Evolutionary conservation across 163 green algal genomes (phyloP), one percentile per base, ranked within the genome.

Genomic region (Volvox carteri): DNA sequence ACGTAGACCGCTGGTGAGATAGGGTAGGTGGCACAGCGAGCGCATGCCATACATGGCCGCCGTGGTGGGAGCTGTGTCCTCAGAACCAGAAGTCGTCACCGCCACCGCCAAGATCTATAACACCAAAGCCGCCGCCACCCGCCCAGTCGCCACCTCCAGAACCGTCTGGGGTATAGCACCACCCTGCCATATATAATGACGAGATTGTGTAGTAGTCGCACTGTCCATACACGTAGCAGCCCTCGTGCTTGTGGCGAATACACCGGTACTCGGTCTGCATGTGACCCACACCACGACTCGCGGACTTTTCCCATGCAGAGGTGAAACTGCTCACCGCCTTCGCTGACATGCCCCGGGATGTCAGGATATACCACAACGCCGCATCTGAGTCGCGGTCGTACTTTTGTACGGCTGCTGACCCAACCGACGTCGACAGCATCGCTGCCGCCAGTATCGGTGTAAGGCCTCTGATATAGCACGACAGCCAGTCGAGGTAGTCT

Each of bases 321-420:
- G 44, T n/a, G 46, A 19, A 81, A 8, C 12, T 1, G 44, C 21
- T 28, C 7, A 2, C 8, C 6, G 46, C 46, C 18, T 25, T 21
- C 5, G 46, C 28, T 1, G 42, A 8, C 33, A n/a, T 39, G 5
- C n/a, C 73, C 28, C 28, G 21, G n/a, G 7, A 7, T 9, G 25
- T 44, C 73, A 81, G 73, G 25, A 81, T 62, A 7, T 19, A 6
- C 73, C 73, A 81, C 73, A 81, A 39, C 37, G 68, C 12, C 68
- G 68, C 9, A 19, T n/a, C 68, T n/a, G n/a, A n/a, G n/a, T n/a
- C n/a, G n/a, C n/a, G n/a, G n/a, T n/a, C n/a, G n/a, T n/a, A 35
- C 11, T 70, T 7, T 12, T 33, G 14, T 37, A 23, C 14, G 58
- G 6, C 48, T 58, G 48, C 48, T 11, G 12, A 14, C 11, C 48